Evolutionary conservation across 1,284 basidiomycete species (phyloP).

Genomic region (Cryptococcus floricola): DNA sequence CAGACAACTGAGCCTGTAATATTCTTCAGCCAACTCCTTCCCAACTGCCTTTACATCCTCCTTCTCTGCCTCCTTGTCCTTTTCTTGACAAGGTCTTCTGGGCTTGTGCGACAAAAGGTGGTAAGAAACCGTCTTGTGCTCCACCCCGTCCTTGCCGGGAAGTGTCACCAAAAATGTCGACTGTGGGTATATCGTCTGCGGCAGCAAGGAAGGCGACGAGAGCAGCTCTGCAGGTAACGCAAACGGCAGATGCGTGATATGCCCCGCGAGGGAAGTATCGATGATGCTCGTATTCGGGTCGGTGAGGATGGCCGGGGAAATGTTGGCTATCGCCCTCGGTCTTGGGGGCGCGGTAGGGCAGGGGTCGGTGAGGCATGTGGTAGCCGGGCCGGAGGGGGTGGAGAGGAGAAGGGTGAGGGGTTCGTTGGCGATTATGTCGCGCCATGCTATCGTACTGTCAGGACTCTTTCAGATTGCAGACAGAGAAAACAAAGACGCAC

Average conservation of each 20-base stretch:
- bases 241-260: conserved; percentile 7
- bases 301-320: conserved; percentile 19
- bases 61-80: background rate
- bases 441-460: conserved; percentile 21
- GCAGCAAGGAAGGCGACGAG: background rate
- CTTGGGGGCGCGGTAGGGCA: background rate
- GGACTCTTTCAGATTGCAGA: background rate
- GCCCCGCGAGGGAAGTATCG: conserved; percentile 28
- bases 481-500: conserved; percentile 14
- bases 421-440: conserved; percentile 1
- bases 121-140: conserved; percentile 8
- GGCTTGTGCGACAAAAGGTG: background rate
- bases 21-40: conserved; percentile 17
- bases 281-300: conserved; percentile 32
- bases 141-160: conserved; percentile 13
- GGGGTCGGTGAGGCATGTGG: conserved; percentile 15
- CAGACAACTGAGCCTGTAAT: conserved; percentile 25
- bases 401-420: background rate
- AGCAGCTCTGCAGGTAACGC: conserved; percentile 5
- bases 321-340: conserved; percentile 18
- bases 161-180: conserved; percentile 28
- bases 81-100: background rate
- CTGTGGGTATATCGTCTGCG: conserved; percentile 22
- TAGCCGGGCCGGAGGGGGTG: conserved; percentile 12
- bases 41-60: conserved; percentile 7